Percentiles rank a stretch among this genome's conserved stretches.
Evolutionary conservation across 805 yeast genomes (phyloP).

Genomic region (Vanderwaltozyma verrucispora): DNA sequence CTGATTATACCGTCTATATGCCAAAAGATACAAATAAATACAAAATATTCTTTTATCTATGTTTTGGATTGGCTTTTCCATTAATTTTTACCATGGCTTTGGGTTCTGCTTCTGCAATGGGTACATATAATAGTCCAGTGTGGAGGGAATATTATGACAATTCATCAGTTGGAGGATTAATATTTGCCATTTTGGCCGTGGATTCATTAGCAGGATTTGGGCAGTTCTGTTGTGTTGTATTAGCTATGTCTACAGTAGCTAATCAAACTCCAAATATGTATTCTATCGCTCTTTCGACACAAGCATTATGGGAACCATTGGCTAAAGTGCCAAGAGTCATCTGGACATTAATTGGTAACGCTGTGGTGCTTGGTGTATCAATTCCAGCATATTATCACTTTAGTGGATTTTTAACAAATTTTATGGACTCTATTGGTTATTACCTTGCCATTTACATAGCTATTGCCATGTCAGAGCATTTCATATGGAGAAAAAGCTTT

Average conservation of each 20-base stretch:
- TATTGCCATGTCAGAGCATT: conserved; percentile 68
- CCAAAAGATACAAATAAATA: conserved; percentile 48
- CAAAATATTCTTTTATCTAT: conserved; percentile 54
- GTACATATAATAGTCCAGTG: conserved; percentile 36
- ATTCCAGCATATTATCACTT: conserved; percentile 80
- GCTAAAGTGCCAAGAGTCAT: conserved; percentile 65
- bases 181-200: conserved; percentile 64
- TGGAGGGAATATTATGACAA: conserved; percentile 43
- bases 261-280: conserved; percentile 91
- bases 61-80: conserved; percentile 55
- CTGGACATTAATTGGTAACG: conserved; percentile 74
- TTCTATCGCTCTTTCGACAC: conserved; percentile 78
- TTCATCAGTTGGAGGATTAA: conserved; percentile 68
- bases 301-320: conserved; percentile 68
- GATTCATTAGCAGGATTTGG: conserved; percentile 84
- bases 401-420: conserved; percentile 63
- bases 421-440: conserved; percentile 86
- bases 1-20: conserved; percentile 87
- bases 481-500: conserved; percentile 60
- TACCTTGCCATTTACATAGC: conserved; percentile 80
- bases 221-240: conserved; percentile 73
- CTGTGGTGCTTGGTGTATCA: conserved; percentile 69
- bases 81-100: conserved; percentile 59
- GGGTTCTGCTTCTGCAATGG: conserved; percentile 83
- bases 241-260: conserved; percentile 78